Conservation (phyloP, 768 basidiomycete genomes). For the Collybiopsis confluens region DNA sequence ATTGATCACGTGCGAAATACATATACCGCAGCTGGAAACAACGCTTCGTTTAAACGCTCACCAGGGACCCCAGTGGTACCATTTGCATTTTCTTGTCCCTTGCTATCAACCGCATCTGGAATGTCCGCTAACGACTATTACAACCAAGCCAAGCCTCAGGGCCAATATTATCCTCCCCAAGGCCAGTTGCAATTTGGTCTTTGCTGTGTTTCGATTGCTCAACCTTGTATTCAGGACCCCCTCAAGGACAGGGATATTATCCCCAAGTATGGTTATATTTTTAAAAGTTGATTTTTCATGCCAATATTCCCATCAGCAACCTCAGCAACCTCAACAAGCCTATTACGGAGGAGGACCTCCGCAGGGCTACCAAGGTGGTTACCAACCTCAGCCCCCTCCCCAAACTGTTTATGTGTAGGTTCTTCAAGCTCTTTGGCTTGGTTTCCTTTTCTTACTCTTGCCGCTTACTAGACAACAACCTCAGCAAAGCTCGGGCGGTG, state of each 20-base stretch:
- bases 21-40: neutral
- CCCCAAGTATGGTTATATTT: conserved; percentile 36
- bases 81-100: neutral
- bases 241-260: conserved; percentile 69
- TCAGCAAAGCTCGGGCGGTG: conserved; percentile 38
- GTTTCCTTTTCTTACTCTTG: neutral
- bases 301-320: neutral
- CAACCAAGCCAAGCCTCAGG: conserved; percentile 40
- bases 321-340: conserved; percentile 65
- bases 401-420: conserved; percentile 81
- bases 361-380: conserved; percentile 51
- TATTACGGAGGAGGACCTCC: conserved; percentile 48
- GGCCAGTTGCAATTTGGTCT: too few species aligned
- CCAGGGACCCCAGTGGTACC: neutral
- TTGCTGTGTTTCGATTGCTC: too few species aligned
- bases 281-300: neutral
- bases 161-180: conserved; percentile 52
- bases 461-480: conserved; percentile 41
- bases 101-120: neutral
- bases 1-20: conserved; percentile 3
- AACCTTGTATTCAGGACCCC: conserved; percentile 32
- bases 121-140: conserved; percentile 83
- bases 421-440: neutral
- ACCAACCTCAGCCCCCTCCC: conserved; percentile 49
- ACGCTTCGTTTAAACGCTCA: neutral